Evolutionary conservation across 208 protist species (phyloP).

Genomic region (Leptomonas pyrrhocoris): DNA sequence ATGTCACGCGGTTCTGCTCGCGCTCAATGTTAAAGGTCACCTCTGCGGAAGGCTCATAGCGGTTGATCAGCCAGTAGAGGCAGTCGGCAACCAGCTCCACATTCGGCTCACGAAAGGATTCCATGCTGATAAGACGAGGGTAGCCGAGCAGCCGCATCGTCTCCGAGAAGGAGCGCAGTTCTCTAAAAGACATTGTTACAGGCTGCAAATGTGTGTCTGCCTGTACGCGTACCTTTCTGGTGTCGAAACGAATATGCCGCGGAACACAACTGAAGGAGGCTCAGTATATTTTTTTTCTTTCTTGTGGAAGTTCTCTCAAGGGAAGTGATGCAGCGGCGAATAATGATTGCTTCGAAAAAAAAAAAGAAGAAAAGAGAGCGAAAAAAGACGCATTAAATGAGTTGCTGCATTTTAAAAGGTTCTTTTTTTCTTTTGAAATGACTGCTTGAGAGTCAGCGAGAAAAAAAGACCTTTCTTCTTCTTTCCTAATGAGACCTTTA

Average conservation of each 20-base stretch:
- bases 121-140: slow-evolving; percentile 94
- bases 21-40: slow-evolving; percentile 91
- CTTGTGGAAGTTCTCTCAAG: too few species aligned
- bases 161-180: slow-evolving; percentile 94
- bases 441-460: too few species aligned
- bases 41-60: slow-evolving; percentile 92
- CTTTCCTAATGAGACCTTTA: too few species aligned
- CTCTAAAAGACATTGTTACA: slow-evolving; percentile 90
- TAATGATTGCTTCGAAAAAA: too few species aligned
- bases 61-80: slow-evolving; percentile 92
- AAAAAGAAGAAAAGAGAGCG: background rate
- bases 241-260: background rate
- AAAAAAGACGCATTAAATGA: too few species aligned
- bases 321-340: too few species aligned
- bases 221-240: background rate
- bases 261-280: too few species aligned
- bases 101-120: slow-evolving; percentile 96
- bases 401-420: too few species aligned
- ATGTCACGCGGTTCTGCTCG: slow-evolving; percentile 90
- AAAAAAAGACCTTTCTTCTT: too few species aligned
- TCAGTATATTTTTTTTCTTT: background rate
- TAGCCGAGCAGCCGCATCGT: slow-evolving; percentile 96
- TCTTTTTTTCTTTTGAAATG: too few species aligned
- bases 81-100: slow-evolving; percentile 95
- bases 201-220: background rate